phyloP scores from a whole-genome alignment of 768 basidiomycete species.

The Pleurotus sapidus region DNA sequence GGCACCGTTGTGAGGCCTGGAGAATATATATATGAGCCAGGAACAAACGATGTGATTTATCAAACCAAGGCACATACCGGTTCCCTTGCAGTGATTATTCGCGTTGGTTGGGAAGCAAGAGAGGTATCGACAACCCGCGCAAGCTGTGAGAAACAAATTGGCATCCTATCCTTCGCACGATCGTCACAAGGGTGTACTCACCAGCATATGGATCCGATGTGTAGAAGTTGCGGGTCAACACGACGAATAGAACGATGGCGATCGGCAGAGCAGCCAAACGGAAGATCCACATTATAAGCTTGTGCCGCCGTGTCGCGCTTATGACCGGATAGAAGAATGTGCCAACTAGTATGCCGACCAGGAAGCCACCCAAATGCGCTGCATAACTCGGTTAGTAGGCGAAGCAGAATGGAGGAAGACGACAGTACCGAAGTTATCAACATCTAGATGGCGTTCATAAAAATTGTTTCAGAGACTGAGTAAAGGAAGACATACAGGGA shows the following conservation, averaged over 20 bases:
- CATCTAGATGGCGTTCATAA: conserved; percentile 38
- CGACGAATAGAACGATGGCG: conserved; percentile 75
- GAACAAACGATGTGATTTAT: neutral
- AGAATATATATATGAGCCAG: neutral
- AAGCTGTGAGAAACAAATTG: conserved; percentile 44
- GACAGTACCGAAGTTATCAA: conserved; percentile 81
- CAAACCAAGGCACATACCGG: conserved; percentile 15
- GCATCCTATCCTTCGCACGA: neutral
- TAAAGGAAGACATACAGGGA: conserved; percentile 52
- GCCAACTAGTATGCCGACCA: conserved; percentile 80
- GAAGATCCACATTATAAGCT: conserved; percentile 66
- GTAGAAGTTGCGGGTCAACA: conserved; percentile 88
- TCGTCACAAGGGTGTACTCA: conserved; percentile 27
- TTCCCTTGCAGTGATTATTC: conserved; percentile 69
- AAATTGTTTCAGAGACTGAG: neutral
- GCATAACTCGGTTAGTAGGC: neutral
- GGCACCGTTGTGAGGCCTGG: conserved; percentile 5
- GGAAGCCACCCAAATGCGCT: conserved; percentile 87
- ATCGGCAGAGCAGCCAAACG: conserved; percentile 74
- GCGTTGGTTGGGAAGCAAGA: conserved; percentile 81
- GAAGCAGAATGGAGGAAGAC: neutral
- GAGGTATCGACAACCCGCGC: conserved; percentile 84
- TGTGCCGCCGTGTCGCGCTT: conserved; percentile 73
- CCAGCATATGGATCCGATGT: conserved; percentile 83
- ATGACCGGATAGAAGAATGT: conserved; percentile 89